Evolutionary conservation across 2,329 filamentous ascomycete genomes (phyloP).

Genomic region (Fusarium virguliforme): DNA sequence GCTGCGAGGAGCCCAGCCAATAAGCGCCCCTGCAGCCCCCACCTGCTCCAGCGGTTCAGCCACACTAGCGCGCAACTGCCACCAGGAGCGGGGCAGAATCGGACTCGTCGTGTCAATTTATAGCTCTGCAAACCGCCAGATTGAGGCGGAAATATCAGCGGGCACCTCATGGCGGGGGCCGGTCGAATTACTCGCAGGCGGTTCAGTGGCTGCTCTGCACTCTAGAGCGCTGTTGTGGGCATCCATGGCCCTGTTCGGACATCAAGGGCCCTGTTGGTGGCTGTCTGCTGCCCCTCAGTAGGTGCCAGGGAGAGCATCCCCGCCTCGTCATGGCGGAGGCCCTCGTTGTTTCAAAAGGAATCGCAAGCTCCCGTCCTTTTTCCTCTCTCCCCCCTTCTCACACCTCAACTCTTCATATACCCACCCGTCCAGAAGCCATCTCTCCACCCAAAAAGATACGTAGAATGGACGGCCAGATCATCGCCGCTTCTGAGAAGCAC

Average conservation of each 20-base stretch:
- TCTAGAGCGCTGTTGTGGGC: background rate
- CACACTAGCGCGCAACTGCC: constrained; percentile 22
- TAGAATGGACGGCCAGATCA: constrained; percentile 70
- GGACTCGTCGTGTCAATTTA: constrained; percentile 33
- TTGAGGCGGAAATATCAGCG: constrained; percentile 29
- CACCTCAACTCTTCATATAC: constrained; percentile 10
- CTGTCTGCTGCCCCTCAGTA: constrained; percentile 25
- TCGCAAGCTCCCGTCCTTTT: constrained; percentile 44
- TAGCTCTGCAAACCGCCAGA: constrained; percentile 29
- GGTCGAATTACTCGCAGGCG: constrained; percentile 1
- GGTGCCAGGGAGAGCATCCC: constrained; percentile 24
- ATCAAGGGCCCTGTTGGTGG: constrained; percentile 17
- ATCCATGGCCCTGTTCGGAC: background rate
- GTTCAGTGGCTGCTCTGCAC: constrained; percentile 27
- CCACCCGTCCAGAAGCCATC: background rate
- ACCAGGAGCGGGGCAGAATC: constrained; percentile 29
- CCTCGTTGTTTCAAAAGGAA: constrained; percentile 46
- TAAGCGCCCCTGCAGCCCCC: constrained; percentile 34
- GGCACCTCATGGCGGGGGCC: constrained; percentile 18
- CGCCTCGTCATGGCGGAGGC: constrained; percentile 41
- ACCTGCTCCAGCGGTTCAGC: constrained; percentile 29
- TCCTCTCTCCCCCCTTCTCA: constrained; percentile 10
- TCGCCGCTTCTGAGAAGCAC: constrained; percentile 75
- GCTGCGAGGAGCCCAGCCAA: constrained; percentile 34
- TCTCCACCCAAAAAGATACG: constrained; percentile 14